These are phyloP conservation scores for Dryadomyces sulphureus DNA, from an alignment of 2,329 filamentous ascomycete species.

Conservation along the genomic window DNA sequence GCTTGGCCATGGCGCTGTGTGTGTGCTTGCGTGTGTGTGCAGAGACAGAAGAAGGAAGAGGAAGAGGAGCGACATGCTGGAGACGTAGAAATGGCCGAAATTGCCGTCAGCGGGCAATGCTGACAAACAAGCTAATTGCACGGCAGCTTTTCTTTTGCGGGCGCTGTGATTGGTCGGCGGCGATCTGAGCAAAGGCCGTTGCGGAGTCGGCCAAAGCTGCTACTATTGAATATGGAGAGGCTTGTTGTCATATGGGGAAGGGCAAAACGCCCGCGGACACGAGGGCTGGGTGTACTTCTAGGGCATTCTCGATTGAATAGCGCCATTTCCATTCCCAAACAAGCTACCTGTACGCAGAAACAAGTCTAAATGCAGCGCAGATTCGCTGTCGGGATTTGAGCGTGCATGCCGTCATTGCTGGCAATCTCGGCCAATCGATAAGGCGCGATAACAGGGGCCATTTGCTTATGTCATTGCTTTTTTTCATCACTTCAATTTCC, in stretches of 20 bases:
- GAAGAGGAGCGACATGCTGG: background rate
- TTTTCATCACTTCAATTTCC: background rate
- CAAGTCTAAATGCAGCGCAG: too few relatives aligned
- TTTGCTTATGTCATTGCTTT: background rate
- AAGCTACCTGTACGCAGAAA: too few relatives aligned
- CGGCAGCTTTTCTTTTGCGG: background rate
- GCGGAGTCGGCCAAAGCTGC: background rate
- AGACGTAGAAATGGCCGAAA: background rate
- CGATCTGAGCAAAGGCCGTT: background rate
- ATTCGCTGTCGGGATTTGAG: too few relatives aligned
- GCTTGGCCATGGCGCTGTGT: conserved; percentile 13
- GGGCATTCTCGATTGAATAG: too few relatives aligned
- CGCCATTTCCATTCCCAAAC: too few relatives aligned
- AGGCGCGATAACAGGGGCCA: background rate
- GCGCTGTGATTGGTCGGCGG: background rate
- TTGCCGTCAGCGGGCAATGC: background rate
- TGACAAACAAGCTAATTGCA: background rate
- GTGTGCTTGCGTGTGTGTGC: background rate
- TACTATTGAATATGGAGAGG: background rate
- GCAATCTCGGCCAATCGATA: background rate
- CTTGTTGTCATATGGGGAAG: background rate
- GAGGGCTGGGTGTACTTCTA: too few relatives aligned
- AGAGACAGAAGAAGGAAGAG: conserved; percentile 1
- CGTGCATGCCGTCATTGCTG: too few relatives aligned
- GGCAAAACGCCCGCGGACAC: background rate